These are phyloP conservation scores for Blastocystis sp. DNA, from an alignment of 352 stramenopile species.

Conservation along the genomic window DNA sequence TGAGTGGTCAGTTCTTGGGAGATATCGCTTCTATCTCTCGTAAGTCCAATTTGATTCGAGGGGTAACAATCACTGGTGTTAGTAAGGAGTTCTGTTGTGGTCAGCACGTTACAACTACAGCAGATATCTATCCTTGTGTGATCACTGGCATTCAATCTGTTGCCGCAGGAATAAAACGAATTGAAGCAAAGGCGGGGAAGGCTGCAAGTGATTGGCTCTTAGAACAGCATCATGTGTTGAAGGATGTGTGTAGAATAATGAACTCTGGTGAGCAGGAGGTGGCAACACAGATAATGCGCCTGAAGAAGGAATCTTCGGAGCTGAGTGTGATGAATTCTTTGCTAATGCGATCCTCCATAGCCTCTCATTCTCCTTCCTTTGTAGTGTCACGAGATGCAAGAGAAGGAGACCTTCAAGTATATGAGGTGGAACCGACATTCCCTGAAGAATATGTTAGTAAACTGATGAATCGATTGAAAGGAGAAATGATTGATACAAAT, in stretches of 20 bases:
- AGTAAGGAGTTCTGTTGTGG: slow-evolving; percentile 74
- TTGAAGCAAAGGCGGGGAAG: slow-evolving; percentile 66
- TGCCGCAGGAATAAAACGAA: slow-evolving; percentile 72
- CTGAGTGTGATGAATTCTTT: slow-evolving; percentile 69
- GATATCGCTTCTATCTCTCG: slow-evolving; percentile 71
- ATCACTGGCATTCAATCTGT: slow-evolving; percentile 74
- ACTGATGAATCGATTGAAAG: slow-evolving; percentile 1
- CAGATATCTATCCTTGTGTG: slow-evolving; percentile 72
- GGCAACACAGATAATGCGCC: slow-evolving; percentile 65
- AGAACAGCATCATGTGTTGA: not conserved
- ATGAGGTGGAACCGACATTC: not conserved
- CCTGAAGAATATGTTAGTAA: slow-evolving; percentile 9
- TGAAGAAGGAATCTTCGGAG: slow-evolving; percentile 71
- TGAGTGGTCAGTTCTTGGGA: slow-evolving; percentile 63
- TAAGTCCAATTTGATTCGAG: not conserved
- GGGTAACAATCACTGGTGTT: slow-evolving; percentile 69
- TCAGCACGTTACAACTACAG: slow-evolving; percentile 70
- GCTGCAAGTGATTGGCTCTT: not conserved
- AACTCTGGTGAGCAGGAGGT: slow-evolving; percentile 65
- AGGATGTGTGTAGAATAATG: slow-evolving; percentile 66
- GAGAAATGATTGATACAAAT: not conserved
- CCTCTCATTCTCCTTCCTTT: not conserved
- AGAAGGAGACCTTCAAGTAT: not conserved
- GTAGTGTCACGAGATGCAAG: not conserved
- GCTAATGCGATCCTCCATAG: slow-evolving; percentile 67